phyloP scores from a whole-genome alignment of 352 stramenopile species.

The Vaucheria bursata region DNA sequence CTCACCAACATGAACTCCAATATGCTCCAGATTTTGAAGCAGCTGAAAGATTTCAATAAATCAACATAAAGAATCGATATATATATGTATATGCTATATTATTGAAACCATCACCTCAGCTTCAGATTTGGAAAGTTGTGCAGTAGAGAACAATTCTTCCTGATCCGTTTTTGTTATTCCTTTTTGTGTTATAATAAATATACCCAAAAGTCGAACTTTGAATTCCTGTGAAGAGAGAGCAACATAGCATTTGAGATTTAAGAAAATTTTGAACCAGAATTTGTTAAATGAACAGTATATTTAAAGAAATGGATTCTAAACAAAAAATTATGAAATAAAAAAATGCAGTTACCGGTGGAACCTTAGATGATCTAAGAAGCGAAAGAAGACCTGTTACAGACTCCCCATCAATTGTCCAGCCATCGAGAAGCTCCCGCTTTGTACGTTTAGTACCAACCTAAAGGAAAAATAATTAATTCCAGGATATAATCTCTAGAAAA shows the following conservation, averaged over 20 bases:
- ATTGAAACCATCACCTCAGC: no score
- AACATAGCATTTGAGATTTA: background rate
- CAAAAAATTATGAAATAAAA: background rate
- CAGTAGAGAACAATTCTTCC: slow-evolving; percentile 12
- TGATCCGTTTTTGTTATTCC: slow-evolving; percentile 57
- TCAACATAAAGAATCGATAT: no score
- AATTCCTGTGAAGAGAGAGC: slow-evolving; percentile 51
- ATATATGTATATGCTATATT: no score
- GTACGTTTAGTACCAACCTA: slow-evolving; percentile 35
- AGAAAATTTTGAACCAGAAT: no score
- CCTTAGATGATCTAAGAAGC: slow-evolving; percentile 23
- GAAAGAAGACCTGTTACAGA: slow-evolving; percentile 25
- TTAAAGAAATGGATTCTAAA: background rate
- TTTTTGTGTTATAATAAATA: slow-evolving; percentile 82
- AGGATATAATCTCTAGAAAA: background rate
- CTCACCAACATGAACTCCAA: slow-evolving; percentile 6
- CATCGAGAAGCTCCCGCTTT: slow-evolving; percentile 31
- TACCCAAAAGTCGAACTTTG: slow-evolving; percentile 74
- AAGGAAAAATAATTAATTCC: background rate
- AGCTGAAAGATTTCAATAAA: no score
- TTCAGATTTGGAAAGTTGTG: slow-evolving; percentile 4
- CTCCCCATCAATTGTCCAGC: slow-evolving; percentile 42
- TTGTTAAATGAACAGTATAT: no score
- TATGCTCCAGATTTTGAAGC: background rate
- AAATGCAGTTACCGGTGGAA: slow-evolving; percentile 22